These are phyloP conservation scores for Giardia muris DNA, from an alignment of 208 protist species.

Conservation along the genomic window DNA sequence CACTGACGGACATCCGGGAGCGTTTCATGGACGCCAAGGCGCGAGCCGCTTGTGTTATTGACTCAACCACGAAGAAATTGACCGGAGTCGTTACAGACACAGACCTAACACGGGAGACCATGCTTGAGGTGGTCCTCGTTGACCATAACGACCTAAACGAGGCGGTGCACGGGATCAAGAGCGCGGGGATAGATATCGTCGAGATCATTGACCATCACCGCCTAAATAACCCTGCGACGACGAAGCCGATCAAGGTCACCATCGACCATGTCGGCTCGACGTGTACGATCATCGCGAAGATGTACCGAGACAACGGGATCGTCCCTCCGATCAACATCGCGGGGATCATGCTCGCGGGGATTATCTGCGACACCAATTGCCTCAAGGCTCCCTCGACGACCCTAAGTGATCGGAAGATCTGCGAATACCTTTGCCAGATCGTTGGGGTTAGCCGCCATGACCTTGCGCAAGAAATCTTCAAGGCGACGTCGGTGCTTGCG, in stretches of 20 bases:
- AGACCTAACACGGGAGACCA: not conserved
- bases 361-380: not conserved
- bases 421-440: not conserved
- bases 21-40: not conserved
- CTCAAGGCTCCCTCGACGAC: not conserved
- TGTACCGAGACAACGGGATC: not conserved
- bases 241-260: not conserved
- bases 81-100: not conserved
- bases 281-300: not conserved
- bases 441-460: not conserved
- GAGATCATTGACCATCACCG: not conserved
- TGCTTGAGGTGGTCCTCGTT: not conserved
- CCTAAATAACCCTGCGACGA: not conserved
- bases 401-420: not conserved
- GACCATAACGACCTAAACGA: not conserved
- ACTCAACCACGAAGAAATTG: not conserved
- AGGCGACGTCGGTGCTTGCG: not conserved
- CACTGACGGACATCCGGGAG: not conserved
- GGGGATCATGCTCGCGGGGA: not conserved
- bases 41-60: not conserved
- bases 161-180: not conserved
- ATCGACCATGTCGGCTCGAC: not conserved
- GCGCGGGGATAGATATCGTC: not conserved
- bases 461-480: not conserved
- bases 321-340: not conserved